Conservation (phyloP, 169 alveolate genomes). For the Neospora caninum region DNA sequence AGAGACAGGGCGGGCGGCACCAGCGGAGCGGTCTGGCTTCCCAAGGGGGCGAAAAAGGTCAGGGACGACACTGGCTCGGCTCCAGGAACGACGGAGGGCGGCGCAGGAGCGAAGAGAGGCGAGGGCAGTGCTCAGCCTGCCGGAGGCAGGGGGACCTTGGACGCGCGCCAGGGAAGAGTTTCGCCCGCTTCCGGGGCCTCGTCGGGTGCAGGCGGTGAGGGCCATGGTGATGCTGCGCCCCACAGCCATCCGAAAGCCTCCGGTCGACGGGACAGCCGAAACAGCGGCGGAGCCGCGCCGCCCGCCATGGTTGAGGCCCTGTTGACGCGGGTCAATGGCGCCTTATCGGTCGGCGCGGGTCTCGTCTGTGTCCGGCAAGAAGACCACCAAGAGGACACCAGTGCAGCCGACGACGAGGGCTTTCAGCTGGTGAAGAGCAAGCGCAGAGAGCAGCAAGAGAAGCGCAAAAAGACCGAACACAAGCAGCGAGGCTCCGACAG, state of each 20-base stretch:
- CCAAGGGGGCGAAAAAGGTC: constrained; percentile 22
- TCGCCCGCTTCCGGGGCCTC: no score
- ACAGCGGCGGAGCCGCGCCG: no score
- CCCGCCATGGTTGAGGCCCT: no score
- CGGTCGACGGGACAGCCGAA: no score
- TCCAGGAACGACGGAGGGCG: not conserved
- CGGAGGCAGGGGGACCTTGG: no score
- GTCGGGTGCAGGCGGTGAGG: no score
- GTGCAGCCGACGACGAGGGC: constrained; percentile 60
- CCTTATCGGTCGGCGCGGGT: no score
- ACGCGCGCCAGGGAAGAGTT: no score
- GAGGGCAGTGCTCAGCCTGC: no score
- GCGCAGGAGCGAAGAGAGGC: not conserved
- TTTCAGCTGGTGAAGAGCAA: constrained; percentile 52
- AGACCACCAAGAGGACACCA: not conserved
- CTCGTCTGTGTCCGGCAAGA: not conserved
- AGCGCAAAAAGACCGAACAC: constrained; percentile 39
- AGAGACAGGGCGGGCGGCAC: not conserved
- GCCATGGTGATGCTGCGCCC: no score
- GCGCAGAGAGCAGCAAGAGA: constrained; percentile 58
- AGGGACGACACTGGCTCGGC: not conserved
- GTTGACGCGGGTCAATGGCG: no score
- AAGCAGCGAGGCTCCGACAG: constrained; percentile 26
- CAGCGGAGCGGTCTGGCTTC: constrained; percentile 14
- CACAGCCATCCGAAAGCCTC: no score